Base-by-base conservation (phyloP, 352 stramenopile genomes). In the Ophiocytium majus region DNA sequence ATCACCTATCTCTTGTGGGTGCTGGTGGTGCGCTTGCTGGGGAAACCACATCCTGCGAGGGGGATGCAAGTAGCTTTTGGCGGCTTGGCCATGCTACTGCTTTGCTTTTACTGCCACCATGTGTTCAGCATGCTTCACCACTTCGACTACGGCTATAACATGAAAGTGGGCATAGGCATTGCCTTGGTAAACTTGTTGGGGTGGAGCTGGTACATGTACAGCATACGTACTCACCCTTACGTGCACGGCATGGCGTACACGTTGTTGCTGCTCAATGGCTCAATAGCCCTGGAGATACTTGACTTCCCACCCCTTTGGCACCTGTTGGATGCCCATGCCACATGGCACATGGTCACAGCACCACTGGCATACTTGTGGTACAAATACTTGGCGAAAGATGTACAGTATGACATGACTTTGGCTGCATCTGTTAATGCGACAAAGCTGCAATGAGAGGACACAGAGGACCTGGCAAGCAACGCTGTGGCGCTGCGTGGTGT, bases 121-220 rank as follows among this genome's bases (percentile, higher is more conserved):
- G 43, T 57, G 0, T 66, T 34, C 36, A 85, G 34, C 49, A 89
- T 88, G 83, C 83, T 86, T 23, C 43, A 82, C 50, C 76, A 81
- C 66, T 89, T 89, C n/a, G 86, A 89, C 78, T 89, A 89, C 64
- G 86, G 86, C 37, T 88, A 86, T 36, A 87, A 89, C 83, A 89
- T 89, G 86, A 87, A 83, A 37, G 76, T 84, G 86, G 32, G 19
- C 34, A 28, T 86, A 17, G 49, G 9, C 79, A n/a, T 83, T 1
- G 35, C 49, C 63, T n/a, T 63, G 79, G 23, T 80, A 17, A 36
- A 85, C 49, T 0, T 19, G 49, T 5, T 81, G 66, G 63, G 32
- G 49, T 85, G 63, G 79, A 50, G 84, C 35, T 88, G 79, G 66
- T 88, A 88, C 79, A 57, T 79, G 71, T 86, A 82, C 64, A 35